These are phyloP conservation scores for Trametes hirsuta DNA, from an alignment of 1,284 basidiomycete species.

Conservation along the genomic window DNA sequence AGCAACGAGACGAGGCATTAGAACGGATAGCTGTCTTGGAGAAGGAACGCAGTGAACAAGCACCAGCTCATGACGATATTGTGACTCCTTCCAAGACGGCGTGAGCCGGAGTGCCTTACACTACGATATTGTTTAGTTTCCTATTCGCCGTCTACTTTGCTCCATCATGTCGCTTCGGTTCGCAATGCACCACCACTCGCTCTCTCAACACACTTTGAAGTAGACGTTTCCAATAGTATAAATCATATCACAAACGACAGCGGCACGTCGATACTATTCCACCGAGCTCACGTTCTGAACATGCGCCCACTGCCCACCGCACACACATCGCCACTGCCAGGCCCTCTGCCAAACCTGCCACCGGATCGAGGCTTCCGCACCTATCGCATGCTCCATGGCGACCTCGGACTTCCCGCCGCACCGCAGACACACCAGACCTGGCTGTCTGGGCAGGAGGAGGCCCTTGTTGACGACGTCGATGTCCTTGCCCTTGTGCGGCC, in stretches of 20 bases:
- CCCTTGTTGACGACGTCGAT: constrained; percentile 68
- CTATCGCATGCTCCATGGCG: constrained; percentile 33
- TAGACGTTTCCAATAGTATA: background rate
- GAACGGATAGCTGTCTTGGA: constrained; percentile 61
- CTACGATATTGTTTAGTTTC: background rate
- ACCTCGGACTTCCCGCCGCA: constrained; percentile 63
- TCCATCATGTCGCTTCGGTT: background rate
- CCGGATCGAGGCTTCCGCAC: constrained; percentile 40
- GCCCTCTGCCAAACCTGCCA: constrained; percentile 68
- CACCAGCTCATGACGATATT: background rate
- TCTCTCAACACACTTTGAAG: background rate
- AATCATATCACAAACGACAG: background rate
- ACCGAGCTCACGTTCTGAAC: background rate
- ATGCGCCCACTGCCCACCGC: constrained; percentile 63
- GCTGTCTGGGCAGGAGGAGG: constrained; percentile 42
- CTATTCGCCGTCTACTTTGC: background rate
- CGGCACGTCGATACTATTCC: background rate
- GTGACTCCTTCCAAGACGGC: background rate
- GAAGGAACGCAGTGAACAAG: constrained; percentile 31
- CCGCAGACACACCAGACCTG: constrained; percentile 53
- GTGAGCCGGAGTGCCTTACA: background rate
- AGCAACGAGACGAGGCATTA: constrained; percentile 53
- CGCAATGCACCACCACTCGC: background rate
- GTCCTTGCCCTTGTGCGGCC: constrained; percentile 44
- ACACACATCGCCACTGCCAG: constrained; percentile 64